Evolutionary conservation across 345 rosid genomes (phyloP), one percentile per base, ranked within the genome.

Genomic region (Diplotaxis tenuifolia): DNA sequence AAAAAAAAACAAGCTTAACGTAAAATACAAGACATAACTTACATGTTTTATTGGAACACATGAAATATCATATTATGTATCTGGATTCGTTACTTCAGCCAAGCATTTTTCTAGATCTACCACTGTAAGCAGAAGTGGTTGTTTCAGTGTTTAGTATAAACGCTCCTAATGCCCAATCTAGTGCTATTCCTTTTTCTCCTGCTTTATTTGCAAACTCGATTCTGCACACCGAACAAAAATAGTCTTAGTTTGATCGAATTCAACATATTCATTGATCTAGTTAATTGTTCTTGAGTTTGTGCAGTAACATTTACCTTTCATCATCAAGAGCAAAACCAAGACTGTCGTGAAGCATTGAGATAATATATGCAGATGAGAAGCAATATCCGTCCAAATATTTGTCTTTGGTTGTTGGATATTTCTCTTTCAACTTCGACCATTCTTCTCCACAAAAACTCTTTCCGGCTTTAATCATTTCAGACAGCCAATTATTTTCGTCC

Each of bases 161-260:
- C 67, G 97, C 95, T 73, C 98, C 97, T 53, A 87, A 60, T 61
- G 98, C 93, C 97, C 97, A 91, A 76, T 91, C 98, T n/a, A 94
- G 86, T 9, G 96, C 90, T 66, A 83, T 82, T 61, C 77, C 86
- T 69, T 55, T 55, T 12, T 82, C 71, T 75, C 84, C 88, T 59
- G 86, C 93, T 75, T 82, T 82, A 75, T 73, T 82, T 12, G 87
- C 87, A 75, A 78, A 87, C 56, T 22, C 66, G 32, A 89, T 82
- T 87, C 96, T 89, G 93, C 73, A 60, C 1, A 49, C 8, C 7
- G 45, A 18, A 34, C 57, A 22, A 16, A 42, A 52, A 50, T 50
- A 71, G 32, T 1, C 31, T 4, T 23, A 23, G 25, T 23, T 47
- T 61, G 59, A 42, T 31, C 15, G n/a, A 29, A 58, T 22, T 6